Evolutionary conservation across 2,329 filamentous ascomycete species (phyloP).

Genomic region (Aspergillus texensis): DNA sequence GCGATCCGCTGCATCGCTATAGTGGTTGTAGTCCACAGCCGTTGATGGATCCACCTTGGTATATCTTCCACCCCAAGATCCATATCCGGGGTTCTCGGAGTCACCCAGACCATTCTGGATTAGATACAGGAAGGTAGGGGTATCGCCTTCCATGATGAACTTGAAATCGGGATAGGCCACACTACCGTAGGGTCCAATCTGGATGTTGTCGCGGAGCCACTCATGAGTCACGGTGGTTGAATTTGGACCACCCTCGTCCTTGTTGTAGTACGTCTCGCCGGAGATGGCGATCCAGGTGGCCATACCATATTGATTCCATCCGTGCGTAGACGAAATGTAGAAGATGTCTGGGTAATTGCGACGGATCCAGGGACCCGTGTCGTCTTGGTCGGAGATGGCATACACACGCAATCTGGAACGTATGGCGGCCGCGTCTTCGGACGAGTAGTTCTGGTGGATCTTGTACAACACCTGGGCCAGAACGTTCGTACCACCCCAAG

Average conservation of each 20-base stretch:
- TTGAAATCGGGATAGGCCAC: constrained; percentile 47
- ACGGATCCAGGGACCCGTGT: constrained; percentile 59
- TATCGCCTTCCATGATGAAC: constrained; percentile 56
- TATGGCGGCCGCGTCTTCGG: constrained; percentile 40
- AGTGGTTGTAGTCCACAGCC: constrained; percentile 22
- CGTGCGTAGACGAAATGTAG: constrained; percentile 60
- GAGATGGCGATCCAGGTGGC: constrained; percentile 43
- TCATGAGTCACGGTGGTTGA: constrained; percentile 50
- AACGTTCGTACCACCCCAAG: constrained; percentile 58
- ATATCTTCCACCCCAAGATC: constrained; percentile 49
- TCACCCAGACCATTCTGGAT: constrained; percentile 46
- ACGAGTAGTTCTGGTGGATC: constrained; percentile 22
- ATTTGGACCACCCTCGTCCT: constrained; percentile 54
- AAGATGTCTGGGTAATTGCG: constrained; percentile 57
- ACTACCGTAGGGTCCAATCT: constrained; percentile 52
- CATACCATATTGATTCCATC: constrained; percentile 37
- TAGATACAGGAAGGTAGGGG: constrained; percentile 44
- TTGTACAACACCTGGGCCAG: constrained; percentile 53
- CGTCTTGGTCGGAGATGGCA: constrained; percentile 62
- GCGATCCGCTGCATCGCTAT: constrained; percentile 38
- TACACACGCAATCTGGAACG: constrained; percentile 52
- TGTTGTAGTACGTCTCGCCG: constrained; percentile 51
- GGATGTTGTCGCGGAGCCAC: constrained; percentile 58
- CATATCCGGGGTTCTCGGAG: constrained; percentile 44
- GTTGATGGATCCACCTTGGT: constrained; percentile 20